Evolutionary conservation across 345 rosid species (phyloP).

Genomic region (Isatis tinctoria): DNA sequence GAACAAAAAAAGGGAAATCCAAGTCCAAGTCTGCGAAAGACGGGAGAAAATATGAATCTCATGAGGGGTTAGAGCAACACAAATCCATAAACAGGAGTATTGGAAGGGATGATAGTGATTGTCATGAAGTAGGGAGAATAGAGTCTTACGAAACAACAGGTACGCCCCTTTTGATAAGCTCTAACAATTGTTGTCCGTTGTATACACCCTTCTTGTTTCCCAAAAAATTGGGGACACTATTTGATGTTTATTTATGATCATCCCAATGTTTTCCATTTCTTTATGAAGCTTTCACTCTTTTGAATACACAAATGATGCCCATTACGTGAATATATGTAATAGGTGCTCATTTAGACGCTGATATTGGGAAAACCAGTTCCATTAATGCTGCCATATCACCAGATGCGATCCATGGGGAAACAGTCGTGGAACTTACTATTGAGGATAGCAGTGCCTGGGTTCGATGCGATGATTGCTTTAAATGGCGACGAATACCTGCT

Average conservation of each 20-base stretch:
- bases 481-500: conserved; percentile 94
- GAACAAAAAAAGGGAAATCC: conserved; percentile 44
- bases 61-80: conserved; percentile 29
- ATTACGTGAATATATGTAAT: conserved; percentile 12
- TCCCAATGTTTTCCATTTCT: not conserved
- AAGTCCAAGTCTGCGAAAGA: conserved; percentile 41
- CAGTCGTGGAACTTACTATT: conserved; percentile 29
- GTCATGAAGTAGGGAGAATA: conserved; percentile 29
- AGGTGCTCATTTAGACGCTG: conserved; percentile 36
- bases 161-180: conserved; percentile 30
- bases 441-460: conserved; percentile 83
- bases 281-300: conserved; percentile 11
- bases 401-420: conserved; percentile 39
- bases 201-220: not conserved
- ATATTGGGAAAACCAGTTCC: conserved; percentile 28
- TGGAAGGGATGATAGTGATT: conserved; percentile 35
- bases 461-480: conserved; percentile 84
- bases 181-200: not conserved
- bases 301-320: not conserved
- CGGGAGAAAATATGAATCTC: conserved; percentile 39
- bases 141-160: conserved; percentile 40
- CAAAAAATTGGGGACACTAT: no score
- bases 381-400: conserved; percentile 26
- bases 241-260: no score
- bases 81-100: conserved; percentile 36